phyloP scores from a whole-genome alignment of 2,329 filamentous ascomycete genomes.

The Ilyonectria destructans region DNA sequence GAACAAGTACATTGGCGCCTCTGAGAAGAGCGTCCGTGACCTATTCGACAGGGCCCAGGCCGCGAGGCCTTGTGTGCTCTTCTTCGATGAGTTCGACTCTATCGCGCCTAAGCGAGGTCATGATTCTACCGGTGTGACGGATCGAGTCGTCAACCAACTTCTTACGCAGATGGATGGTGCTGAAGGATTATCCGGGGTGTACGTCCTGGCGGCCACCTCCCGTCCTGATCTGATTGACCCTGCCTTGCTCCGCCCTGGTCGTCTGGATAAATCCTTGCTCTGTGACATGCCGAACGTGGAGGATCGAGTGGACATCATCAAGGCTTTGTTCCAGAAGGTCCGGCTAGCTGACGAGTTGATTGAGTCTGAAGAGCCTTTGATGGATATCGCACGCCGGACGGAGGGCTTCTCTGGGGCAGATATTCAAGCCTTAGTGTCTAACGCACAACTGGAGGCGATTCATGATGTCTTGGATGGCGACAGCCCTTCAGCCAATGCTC shows the following conservation, averaged over 20 bases:
- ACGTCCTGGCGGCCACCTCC: conserved; percentile 94
- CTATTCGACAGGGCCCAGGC: conserved; percentile 94
- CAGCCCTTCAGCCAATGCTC: conserved; percentile 62
- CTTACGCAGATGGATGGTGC: conserved; percentile 99
- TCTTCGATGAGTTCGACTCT: conserved; percentile 99
- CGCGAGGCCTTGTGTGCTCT: conserved; percentile 92
- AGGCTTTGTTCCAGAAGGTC: conserved; percentile 86
- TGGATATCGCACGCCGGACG: conserved; percentile 84
- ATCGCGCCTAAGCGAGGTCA: conserved; percentile 98
- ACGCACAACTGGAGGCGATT: conserved; percentile 96
- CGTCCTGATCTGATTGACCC: conserved; percentile 97
- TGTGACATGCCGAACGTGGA: conserved; percentile 88
- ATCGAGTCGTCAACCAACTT: conserved; percentile 97
- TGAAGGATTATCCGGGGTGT: conserved; percentile 94
- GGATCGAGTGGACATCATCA: conserved; percentile 91
- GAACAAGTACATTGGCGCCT: conserved; percentile 99
- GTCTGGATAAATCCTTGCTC: conserved; percentile 92
- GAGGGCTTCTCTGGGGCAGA: conserved; percentile 96
- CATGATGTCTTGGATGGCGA: conserved; percentile 84
- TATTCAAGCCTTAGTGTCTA: conserved; percentile 94
- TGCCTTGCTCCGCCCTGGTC: conserved; percentile 90
- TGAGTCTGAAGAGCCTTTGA: conserved; percentile 69
- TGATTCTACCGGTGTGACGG: conserved; percentile 98
- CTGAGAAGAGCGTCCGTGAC: conserved; percentile 95
- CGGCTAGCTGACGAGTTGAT: conserved; percentile 79